Conservation (phyloP, 2,329 filamentous ascomycete genomes). For the Trichoderma oligosporum region DNA sequence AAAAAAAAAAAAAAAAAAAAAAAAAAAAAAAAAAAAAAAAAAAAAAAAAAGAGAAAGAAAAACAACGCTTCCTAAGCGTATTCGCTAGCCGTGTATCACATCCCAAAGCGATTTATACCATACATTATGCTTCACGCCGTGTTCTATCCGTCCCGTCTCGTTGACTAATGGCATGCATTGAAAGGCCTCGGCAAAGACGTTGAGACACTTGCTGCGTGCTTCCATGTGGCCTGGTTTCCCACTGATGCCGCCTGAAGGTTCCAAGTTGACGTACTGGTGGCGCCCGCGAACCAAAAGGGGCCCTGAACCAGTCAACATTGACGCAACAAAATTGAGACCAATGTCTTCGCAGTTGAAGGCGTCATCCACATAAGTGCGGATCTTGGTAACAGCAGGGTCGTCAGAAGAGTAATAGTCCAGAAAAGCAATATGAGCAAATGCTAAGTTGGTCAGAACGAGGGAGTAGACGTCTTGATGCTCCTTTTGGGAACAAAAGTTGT, state of each 20-base stretch:
- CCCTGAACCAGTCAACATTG: constrained; percentile 33
- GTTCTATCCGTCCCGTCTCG: constrained; percentile 33
- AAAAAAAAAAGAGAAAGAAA: no score
- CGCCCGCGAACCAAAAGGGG: constrained; percentile 36
- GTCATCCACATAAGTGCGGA: constrained; percentile 38
- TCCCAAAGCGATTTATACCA: constrained; percentile 21
- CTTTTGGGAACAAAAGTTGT: constrained; percentile 32
- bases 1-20: no score
- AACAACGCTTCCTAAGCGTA: constrained; percentile 5
- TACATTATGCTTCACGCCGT: constrained; percentile 27
- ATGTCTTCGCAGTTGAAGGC: constrained; percentile 42
- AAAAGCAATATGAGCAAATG: constrained; percentile 37
- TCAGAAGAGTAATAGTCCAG: constrained; percentile 39
- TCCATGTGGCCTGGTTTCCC: constrained; percentile 33
- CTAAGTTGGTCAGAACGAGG: constrained; percentile 37
- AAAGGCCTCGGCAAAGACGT: constrained; percentile 34
- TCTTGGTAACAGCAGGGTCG: constrained; percentile 28
- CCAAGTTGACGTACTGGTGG: constrained; percentile 32
- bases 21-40: no score
- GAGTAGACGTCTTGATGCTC: constrained; percentile 32
- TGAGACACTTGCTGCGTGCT: constrained; percentile 36
- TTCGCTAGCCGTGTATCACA: constrained; percentile 15
- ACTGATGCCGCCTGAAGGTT: constrained; percentile 34
- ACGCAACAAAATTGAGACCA: constrained; percentile 38
- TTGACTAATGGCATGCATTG: constrained; percentile 35